phyloP scores from a whole-genome alignment of 2,329 filamentous ascomycete genomes.

The Cladophialophora bantiana region DNA sequence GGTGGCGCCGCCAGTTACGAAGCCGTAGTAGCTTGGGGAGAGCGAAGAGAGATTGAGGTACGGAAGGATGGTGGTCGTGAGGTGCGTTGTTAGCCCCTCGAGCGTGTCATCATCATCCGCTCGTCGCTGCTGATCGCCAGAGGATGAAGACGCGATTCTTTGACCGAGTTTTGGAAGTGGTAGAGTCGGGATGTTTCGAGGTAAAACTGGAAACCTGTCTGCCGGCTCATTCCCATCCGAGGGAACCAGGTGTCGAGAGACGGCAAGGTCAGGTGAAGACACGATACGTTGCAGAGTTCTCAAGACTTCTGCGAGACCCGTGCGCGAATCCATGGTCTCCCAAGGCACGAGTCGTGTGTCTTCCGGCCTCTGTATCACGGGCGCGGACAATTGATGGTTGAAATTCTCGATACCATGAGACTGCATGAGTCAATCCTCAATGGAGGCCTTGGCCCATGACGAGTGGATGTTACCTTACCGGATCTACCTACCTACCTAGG shows the following conservation, averaged over 20 bases:
- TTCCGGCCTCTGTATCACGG: too few species aligned
- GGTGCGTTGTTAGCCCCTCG: conserved; percentile 41
- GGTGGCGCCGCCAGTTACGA: conserved; percentile 82
- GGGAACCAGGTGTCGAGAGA: conserved; percentile 1
- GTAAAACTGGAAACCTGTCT: neutral
- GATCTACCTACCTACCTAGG: too few species aligned
- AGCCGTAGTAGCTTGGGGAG: conserved; percentile 79
- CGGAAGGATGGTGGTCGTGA: conserved; percentile 52
- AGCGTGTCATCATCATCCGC: conserved; percentile 11
- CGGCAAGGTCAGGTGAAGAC: conserved; percentile 12
- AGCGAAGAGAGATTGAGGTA: conserved; percentile 72
- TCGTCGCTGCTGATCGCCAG: neutral
- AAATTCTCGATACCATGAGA: too few species aligned
- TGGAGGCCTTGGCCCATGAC: too few species aligned
- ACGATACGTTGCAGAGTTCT: conserved; percentile 1
- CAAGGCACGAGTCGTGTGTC: too few species aligned
- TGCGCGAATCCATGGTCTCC: conserved; percentile 11
- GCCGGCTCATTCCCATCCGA: neutral
- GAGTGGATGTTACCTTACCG: too few species aligned
- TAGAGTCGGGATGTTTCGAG: conserved; percentile 4
- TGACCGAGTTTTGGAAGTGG: neutral
- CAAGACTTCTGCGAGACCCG: conserved; percentile 14
- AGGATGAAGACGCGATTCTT: neutral
- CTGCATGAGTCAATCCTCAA: too few species aligned
- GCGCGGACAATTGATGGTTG: too few species aligned